phyloP scores from a whole-genome alignment of 2,329 filamentous ascomycete genomes.

The Colletotrichum chlorophyti region DNA sequence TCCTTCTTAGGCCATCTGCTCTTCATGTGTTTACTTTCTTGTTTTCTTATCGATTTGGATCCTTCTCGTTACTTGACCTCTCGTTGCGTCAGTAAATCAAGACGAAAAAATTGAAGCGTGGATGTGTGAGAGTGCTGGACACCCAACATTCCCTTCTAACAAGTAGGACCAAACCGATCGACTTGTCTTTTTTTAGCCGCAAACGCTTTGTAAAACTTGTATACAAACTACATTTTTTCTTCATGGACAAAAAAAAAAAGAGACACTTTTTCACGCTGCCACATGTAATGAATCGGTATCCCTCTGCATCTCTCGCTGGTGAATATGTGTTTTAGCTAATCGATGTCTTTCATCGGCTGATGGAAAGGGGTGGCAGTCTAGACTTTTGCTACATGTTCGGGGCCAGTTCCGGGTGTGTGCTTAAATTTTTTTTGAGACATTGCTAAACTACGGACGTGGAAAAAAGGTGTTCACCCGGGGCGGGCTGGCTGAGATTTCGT shows the following conservation, averaged over 20 bases:
- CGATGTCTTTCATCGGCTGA: background rate
- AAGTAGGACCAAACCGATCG: slow-evolving; percentile 17
- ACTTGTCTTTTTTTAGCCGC: background rate
- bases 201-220: slow-evolving; percentile 5
- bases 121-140: slow-evolving; percentile 25
- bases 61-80: slow-evolving; percentile 34
- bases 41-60: slow-evolving; percentile 27
- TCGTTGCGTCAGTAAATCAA: slow-evolving; percentile 7
- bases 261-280: slow-evolving; percentile 14
- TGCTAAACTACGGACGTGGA: no score
- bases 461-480: no score
- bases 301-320: background rate
- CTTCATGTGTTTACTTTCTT: slow-evolving; percentile 49
- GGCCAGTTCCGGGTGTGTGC: no score
- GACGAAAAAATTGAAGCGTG: background rate
- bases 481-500: background rate
- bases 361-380: no score
- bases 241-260: background rate
- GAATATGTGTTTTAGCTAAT: background rate
- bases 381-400: no score
- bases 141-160: slow-evolving; percentile 23
- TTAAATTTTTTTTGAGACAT: no score
- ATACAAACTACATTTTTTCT: slow-evolving; percentile 8
- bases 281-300: background rate
- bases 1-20: slow-evolving; percentile 30